phyloP scores from a whole-genome alignment of 495 filamentous ascomycete genomes.

The Penicillium lividum region DNA sequence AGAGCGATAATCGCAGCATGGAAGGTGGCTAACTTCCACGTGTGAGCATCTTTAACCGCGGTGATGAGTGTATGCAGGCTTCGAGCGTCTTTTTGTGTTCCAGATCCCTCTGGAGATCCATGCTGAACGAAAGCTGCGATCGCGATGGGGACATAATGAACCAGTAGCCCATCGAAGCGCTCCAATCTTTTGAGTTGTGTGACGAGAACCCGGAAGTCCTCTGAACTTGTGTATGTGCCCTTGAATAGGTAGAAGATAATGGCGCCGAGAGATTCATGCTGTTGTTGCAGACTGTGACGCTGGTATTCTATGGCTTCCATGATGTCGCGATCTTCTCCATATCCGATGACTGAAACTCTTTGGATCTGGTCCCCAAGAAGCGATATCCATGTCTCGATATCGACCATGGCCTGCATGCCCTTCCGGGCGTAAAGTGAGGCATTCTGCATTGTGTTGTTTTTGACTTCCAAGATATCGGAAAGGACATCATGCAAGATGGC shows the following conservation, averaged over 20 bases:
- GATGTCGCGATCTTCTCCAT: conserved; percentile 55
- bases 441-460: conserved; percentile 42
- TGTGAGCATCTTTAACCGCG: conserved; percentile 59
- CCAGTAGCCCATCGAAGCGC: conserved; percentile 65
- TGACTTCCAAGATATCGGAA: conserved; percentile 48
- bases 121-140: conserved; percentile 71
- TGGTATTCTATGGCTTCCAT: conserved; percentile 74
- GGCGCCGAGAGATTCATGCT: conserved; percentile 84
- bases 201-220: conserved; percentile 73
- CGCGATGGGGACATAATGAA: conserved; percentile 80
- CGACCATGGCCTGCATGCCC: conserved; percentile 71
- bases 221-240: conserved; percentile 62
- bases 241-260: conserved; percentile 77
- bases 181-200: conserved; percentile 64
- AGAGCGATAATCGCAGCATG: conserved; percentile 72
- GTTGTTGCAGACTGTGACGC: conserved; percentile 68
- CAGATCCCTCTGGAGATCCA: conserved; percentile 68
- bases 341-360: conserved; percentile 67
- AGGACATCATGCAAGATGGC: conserved; percentile 42
- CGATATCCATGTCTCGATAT: conserved; percentile 71
- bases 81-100: conserved; percentile 63
- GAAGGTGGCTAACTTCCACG: conserved; percentile 70
- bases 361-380: conserved; percentile 70
- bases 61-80: conserved; percentile 67
- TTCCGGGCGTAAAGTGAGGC: conserved; percentile 60